A percentile compares a stretch with the other conserved stretches of the same genome.
phyloP scores from a whole-genome alignment of 805 yeast genomes.

The Torulaspora gathmanii region DNA sequence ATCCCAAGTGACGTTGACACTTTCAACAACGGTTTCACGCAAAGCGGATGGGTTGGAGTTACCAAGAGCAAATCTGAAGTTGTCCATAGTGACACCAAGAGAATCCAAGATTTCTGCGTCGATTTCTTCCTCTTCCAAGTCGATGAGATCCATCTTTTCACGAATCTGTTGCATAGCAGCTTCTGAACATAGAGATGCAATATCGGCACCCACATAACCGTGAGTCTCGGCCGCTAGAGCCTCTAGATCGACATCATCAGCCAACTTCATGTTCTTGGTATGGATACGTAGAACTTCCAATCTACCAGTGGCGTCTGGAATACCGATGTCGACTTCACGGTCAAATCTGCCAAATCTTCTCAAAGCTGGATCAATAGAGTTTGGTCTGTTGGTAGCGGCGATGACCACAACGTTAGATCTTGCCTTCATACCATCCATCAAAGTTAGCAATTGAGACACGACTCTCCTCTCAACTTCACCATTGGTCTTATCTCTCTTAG shows the following conservation, averaged over 20 bases:
- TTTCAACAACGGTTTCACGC: slow-evolving; percentile 98
- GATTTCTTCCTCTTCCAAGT: slow-evolving; percentile 91
- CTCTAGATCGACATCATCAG: slow-evolving; percentile 92
- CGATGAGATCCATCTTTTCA: slow-evolving; percentile 98
- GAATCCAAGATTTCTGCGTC: slow-evolving; percentile 96
- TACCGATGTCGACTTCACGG: slow-evolving; percentile 85
- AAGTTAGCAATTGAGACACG: slow-evolving; percentile 92
- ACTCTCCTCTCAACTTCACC: slow-evolving; percentile 99
- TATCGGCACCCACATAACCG: slow-evolving; percentile 99
- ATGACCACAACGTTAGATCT: slow-evolving; percentile 96
- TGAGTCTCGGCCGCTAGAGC: slow-evolving; percentile 95
- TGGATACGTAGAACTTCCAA: slow-evolving; percentile 94
- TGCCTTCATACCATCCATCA: slow-evolving; percentile 99
- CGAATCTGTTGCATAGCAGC: slow-evolving; percentile 99
- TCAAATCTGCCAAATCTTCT: slow-evolving; percentile 88
- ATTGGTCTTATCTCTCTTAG: slow-evolving; percentile 98
- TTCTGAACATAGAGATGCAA: slow-evolving; percentile 98
- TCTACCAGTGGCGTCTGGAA: slow-evolving; percentile 98
- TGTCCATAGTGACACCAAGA: slow-evolving; percentile 97
- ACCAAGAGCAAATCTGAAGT: slow-evolving; percentile 95
- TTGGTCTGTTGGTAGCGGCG: slow-evolving; percentile 89
- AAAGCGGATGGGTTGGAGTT: slow-evolving; percentile 98
- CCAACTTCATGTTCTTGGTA: slow-evolving; percentile 97
- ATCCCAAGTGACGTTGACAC: slow-evolving; percentile 98
- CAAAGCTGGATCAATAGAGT: slow-evolving; percentile 71